Evolutionary conservation across 345 rosid genomes (phyloP), one percentile per base, ranked within the genome.

Genomic region (Lepidium didymum): DNA sequence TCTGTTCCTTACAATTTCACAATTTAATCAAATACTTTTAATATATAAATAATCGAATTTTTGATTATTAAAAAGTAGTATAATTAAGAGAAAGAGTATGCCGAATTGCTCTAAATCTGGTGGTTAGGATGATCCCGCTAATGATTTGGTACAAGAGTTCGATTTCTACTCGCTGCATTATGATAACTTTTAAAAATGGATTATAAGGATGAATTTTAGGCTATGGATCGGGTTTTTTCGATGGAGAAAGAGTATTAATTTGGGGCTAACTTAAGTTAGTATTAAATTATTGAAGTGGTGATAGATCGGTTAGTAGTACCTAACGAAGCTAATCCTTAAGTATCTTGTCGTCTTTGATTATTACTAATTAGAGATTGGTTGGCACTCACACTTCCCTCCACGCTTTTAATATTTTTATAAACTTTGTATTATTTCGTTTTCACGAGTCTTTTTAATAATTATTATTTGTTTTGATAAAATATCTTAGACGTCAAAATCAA

Each of bases 231-330:
- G n/a, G n/a, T n/a, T n/a, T n/a, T n/a, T n/a, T n/a, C n/a, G n/a
- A n/a, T n/a, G n/a, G 50, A 25, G 56, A 36, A n/a, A 4, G 12
- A 15, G 31, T 37, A 14, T 43, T 60, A 65, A 25, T 43, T 52
- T 66, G 52, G 34, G 45, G 70, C n/a, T n/a, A n/a, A n/a, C n/a
- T 27, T 58, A 52, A 49, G 47, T 35, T 67, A 66, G 27, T 21
- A 59, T 58, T 66, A 3, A 74, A 67, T 74, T 60, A 74, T 74
- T 43, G 44, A 52, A 67, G 50, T 52, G 37, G 62, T 67, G 77
- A 74, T 66, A 67, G 77, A 74, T 67, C 42, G 73, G 57, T 74
- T 52, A 74, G 73, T 74, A 74, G 43, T 55, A 74, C 77, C 77
- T 74, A 74, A 67, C 73, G 72, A 74, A 44, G 51, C 56, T 52